phyloP scores from a whole-genome alignment of 1,284 basidiomycete species.

The Erythrobasidium hasegawianum region DNA sequence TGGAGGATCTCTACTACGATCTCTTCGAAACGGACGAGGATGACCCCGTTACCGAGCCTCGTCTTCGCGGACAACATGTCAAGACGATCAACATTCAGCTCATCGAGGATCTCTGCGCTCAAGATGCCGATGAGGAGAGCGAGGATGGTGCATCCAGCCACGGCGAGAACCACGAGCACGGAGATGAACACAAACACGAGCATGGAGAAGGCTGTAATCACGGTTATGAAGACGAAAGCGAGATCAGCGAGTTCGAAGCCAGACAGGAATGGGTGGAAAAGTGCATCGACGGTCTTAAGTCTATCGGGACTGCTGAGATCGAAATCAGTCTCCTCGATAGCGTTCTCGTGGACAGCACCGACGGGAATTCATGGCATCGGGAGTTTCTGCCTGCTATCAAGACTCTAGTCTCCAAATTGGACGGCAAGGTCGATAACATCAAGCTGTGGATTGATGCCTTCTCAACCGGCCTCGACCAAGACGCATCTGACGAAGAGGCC shows the following conservation, averaged over 20 bases:
- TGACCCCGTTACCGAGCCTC: neutral
- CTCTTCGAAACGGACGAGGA: neutral
- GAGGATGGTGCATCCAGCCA: too few species aligned
- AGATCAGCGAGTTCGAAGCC: neutral
- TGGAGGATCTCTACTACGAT: neutral
- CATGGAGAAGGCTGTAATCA: too few species aligned
- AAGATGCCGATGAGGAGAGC: too few species aligned
- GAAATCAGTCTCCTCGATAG: neutral
- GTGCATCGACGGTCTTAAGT: neutral
- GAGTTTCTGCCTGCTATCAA: neutral
- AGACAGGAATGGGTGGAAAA: neutral
- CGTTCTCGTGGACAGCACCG: neutral
- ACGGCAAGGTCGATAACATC: neutral
- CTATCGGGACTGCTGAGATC: slow-evolving; percentile 1
- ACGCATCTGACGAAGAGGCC: neutral
- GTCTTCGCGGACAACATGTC: neutral
- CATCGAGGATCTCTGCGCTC: slow-evolving; percentile 1
- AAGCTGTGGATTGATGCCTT: neutral
- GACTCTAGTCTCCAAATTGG: neutral
- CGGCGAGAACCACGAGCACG: neutral
- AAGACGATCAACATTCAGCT: neutral
- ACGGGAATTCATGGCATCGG: neutral
- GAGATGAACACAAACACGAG: neutral
- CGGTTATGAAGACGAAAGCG: too few species aligned
- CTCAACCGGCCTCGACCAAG: neutral